Conservation (phyloP, 2,329 filamentous ascomycete genomes). For the Penicillium sp. region DNA sequence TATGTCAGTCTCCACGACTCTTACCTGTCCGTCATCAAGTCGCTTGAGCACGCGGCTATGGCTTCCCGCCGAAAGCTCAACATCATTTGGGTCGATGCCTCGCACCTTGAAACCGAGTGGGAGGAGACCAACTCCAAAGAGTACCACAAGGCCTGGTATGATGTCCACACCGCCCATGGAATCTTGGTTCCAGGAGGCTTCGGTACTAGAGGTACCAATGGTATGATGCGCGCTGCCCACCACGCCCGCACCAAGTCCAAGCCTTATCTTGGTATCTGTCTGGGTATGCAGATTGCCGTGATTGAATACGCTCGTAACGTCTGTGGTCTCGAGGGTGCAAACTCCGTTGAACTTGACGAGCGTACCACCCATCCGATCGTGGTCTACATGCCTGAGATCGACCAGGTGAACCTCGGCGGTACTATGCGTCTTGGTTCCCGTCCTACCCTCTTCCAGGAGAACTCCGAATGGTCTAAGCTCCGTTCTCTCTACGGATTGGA, state of each 20-base stretch:
- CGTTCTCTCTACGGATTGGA: slow-evolving; percentile 67
- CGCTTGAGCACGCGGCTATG: slow-evolving; percentile 39
- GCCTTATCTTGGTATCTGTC: slow-evolving; percentile 84
- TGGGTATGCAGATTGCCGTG: slow-evolving; percentile 90
- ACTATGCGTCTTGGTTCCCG: slow-evolving; percentile 82
- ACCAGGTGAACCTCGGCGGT: slow-evolving; percentile 70
- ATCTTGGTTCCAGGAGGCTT: slow-evolving; percentile 69
- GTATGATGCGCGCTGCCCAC: slow-evolving; percentile 80
- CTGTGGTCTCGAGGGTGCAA: slow-evolving; percentile 59
- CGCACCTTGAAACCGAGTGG: slow-evolving; percentile 72
- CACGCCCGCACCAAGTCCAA: slow-evolving; percentile 79
- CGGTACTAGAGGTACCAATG: slow-evolving; percentile 75
- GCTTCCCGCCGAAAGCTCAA: slow-evolving; percentile 16
- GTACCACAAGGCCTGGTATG: slow-evolving; percentile 84
- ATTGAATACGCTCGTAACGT: slow-evolving; percentile 81
- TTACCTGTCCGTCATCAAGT: slow-evolving; percentile 79
- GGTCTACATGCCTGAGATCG: slow-evolving; percentile 88
- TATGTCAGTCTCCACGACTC: slow-evolving; percentile 82
- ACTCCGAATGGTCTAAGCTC: slow-evolving; percentile 74
- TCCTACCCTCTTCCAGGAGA: slow-evolving; percentile 69
- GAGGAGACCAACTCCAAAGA: slow-evolving; percentile 67
- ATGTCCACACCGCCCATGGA: slow-evolving; percentile 64
- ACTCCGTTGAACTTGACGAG: slow-evolving; percentile 55
- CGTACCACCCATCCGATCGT: slow-evolving; percentile 67
- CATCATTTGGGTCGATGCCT: slow-evolving; percentile 79